These are phyloP conservation scores for Naganishia cerealis DNA, from an alignment of 1,284 basidiomycete species.

Conservation along the genomic window DNA sequence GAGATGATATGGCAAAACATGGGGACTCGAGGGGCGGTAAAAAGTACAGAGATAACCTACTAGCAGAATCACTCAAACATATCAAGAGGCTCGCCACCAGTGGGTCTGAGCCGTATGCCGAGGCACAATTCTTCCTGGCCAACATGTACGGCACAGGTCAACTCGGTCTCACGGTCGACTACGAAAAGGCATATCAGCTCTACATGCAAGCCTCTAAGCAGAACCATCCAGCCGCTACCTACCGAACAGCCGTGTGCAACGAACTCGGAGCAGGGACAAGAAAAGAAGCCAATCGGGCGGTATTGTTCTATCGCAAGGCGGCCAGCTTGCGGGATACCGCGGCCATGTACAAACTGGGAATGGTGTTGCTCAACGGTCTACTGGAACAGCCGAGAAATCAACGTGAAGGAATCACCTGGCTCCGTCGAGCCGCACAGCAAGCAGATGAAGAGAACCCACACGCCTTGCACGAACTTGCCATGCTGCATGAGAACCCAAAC, in stretches of 20 bases:
- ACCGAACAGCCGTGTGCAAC: conserved; percentile 97
- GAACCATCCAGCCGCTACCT: conserved; percentile 91
- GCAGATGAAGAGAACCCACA: conserved; percentile 99
- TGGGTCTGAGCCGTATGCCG: conserved; percentile 63
- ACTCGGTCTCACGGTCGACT: conserved; percentile 90
- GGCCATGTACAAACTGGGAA: conserved; percentile 98
- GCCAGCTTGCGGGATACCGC: conserved; percentile 93
- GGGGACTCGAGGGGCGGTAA: conserved; percentile 56
- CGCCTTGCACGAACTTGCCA: conserved; percentile 91
- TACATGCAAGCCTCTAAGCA: conserved; percentile 97
- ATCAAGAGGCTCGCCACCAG: conserved; percentile 81
- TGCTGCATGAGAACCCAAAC: conserved; percentile 75
- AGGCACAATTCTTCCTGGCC: conserved; percentile 99
- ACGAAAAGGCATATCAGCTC: conserved; percentile 96
- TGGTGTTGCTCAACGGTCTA: conserved; percentile 84
- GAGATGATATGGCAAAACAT: conserved; percentile 71
- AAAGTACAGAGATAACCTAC: conserved; percentile 85
- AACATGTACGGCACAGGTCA: conserved; percentile 96
- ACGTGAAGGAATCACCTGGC: conserved; percentile 90
- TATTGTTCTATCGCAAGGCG: conserved; percentile 95
- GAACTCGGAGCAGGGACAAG: conserved; percentile 99
- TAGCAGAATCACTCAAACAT: conserved; percentile 86
- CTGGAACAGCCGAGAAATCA: conserved; percentile 82
- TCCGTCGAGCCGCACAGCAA: conserved; percentile 90
- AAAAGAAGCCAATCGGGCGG: conserved; percentile 80